These are phyloP conservation scores for Basidiobolus meristosporus DNA, from an alignment of 371 early-diverging fungal species.

Conservation along the genomic window DNA sequence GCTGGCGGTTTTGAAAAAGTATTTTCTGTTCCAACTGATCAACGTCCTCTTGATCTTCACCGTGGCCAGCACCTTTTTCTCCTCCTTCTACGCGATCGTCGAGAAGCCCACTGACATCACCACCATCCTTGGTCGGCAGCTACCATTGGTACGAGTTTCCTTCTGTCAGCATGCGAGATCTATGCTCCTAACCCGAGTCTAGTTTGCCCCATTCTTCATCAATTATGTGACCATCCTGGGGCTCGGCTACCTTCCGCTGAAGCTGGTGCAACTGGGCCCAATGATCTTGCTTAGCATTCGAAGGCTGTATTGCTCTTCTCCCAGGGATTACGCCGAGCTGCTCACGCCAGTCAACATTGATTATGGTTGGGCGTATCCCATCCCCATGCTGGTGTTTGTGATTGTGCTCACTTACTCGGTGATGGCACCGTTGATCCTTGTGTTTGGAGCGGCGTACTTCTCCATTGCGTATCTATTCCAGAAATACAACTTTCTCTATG, in stretches of 20 bases:
- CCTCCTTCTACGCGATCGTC: constrained; percentile 43
- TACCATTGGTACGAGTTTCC: constrained; percentile 20
- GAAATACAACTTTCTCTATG: constrained; percentile 63
- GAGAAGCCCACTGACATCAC: constrained; percentile 43
- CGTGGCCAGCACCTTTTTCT: constrained; percentile 54
- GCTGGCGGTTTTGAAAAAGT: constrained; percentile 44
- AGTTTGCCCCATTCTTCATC: constrained; percentile 58
- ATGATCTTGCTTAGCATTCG: constrained; percentile 18
- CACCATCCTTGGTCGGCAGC: constrained; percentile 38
- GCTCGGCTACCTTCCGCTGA: constrained; percentile 41
- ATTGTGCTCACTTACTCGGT: constrained; percentile 75
- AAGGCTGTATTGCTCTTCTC: constrained; percentile 33
- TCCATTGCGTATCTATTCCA: constrained; percentile 46
- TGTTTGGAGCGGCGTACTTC: constrained; percentile 62
- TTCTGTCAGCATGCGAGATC: no score
- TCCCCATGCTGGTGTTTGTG: constrained; percentile 60
- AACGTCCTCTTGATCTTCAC: constrained; percentile 77
- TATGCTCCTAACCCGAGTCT: constrained; percentile 7
- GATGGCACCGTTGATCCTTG: constrained; percentile 67
- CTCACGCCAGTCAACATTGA: constrained; percentile 40
- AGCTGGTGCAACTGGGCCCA: constrained; percentile 41
- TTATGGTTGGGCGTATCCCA: constrained; percentile 42
- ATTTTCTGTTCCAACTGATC: constrained; percentile 72
- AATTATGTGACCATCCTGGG: constrained; percentile 47
- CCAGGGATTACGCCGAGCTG: constrained; percentile 32